A percentile compares a stretch with the other conserved stretches of the same genome.
Conservation (phyloP, 116 monocot species). For the Dioscorea cayenensis region DNA sequence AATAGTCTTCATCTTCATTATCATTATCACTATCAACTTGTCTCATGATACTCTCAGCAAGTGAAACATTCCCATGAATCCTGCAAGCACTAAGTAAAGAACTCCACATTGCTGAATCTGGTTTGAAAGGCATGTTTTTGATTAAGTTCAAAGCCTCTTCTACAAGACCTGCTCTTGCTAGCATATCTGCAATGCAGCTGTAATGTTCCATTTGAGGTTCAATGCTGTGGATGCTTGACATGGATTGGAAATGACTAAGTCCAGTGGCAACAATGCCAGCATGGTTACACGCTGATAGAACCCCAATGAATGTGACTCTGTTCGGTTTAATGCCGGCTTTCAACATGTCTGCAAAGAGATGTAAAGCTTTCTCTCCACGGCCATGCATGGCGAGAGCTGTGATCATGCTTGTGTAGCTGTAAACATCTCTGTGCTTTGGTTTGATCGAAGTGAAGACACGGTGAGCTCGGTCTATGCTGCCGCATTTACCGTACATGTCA, state of each 20-base stretch:
- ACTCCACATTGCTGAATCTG: slow-evolving; percentile 23
- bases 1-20: not conserved
- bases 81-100: slow-evolving; percentile 30
- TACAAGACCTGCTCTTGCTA: slow-evolving; percentile 15
- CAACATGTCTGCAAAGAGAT: slow-evolving; percentile 26
- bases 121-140: slow-evolving; percentile 18
- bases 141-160: slow-evolving; percentile 17
- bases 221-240: slow-evolving; percentile 13
- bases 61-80: slow-evolving; percentile 9
- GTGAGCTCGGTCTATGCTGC: slow-evolving; percentile 14
- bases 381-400: slow-evolving; percentile 30
- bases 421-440: slow-evolving; percentile 11
- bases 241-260: slow-evolving; percentile 10
- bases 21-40: not conserved
- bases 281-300: slow-evolving; percentile 33
- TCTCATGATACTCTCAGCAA: slow-evolving; percentile 12
- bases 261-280: slow-evolving; percentile 28
- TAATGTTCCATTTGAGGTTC: slow-evolving; percentile 26
- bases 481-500: slow-evolving; percentile 41
- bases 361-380: slow-evolving; percentile 17
- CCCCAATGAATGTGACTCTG: slow-evolving; percentile 24
- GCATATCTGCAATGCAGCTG: slow-evolving; percentile 29
- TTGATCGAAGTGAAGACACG: slow-evolving; percentile 18
- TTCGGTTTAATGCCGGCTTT: slow-evolving; percentile 19
- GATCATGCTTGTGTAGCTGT: slow-evolving; percentile 25